Evolutionary conservation across 2,329 filamentous ascomycete species (phyloP).

Genomic region (Clarireedia sp.): DNA sequence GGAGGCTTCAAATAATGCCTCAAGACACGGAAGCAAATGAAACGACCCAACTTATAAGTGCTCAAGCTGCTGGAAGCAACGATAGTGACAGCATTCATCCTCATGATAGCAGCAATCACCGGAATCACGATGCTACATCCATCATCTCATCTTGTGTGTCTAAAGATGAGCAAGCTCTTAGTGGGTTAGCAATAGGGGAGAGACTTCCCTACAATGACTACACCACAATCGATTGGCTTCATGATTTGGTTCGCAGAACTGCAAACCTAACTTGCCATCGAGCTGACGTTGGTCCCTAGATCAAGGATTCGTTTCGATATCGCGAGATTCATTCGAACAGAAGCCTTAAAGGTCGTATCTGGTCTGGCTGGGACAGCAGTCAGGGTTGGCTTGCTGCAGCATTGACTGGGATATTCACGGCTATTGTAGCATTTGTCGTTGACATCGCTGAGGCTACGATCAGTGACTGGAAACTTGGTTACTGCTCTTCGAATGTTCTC

Average conservation of each 20-base stretch:
- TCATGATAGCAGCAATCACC: not conserved
- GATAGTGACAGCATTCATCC: not conserved
- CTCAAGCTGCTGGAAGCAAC: not conserved
- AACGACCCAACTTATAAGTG: not conserved
- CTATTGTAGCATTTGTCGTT: slow-evolving; percentile 46
- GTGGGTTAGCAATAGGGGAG: slow-evolving; percentile 41
- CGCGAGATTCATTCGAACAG: slow-evolving; percentile 36
- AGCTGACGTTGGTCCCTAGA: slow-evolving; percentile 26
- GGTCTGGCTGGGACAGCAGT: slow-evolving; percentile 39
- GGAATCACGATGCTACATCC: not conserved
- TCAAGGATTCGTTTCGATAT: slow-evolving; percentile 49
- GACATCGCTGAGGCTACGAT: slow-evolving; percentile 47
- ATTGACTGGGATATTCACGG: slow-evolving; percentile 46
- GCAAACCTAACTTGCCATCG: not conserved
- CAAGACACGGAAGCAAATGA: not conserved
- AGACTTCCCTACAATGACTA: slow-evolving; percentile 53
- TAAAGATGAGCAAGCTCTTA: slow-evolving; percentile 39
- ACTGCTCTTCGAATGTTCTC: slow-evolving; percentile 39
- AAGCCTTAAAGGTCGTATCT: slow-evolving; percentile 34
- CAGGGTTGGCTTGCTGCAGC: slow-evolving; percentile 49
- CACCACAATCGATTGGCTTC: slow-evolving; percentile 54
- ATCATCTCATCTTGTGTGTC: slow-evolving; percentile 28
- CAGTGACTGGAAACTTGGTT: slow-evolving; percentile 50
- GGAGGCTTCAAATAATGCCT: not conserved
- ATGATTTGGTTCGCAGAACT: slow-evolving; percentile 39